Evolutionary conservation across 2,329 filamentous ascomycete genomes (phyloP), one percentile per base, ranked within the genome.

Genomic region (Phialocephala sp.): DNA sequence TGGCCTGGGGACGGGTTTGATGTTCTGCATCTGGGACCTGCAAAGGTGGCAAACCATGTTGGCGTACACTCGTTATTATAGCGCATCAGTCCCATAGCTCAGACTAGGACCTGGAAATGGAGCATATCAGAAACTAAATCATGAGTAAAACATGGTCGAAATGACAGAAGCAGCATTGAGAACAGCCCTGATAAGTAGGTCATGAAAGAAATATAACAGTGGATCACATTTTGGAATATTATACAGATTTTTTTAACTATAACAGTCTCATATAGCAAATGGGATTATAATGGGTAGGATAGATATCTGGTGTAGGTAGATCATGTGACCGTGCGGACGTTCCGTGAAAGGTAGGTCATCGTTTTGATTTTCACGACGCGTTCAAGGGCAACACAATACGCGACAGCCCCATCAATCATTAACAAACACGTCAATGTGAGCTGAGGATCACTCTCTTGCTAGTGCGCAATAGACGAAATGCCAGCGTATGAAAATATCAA

Each of bases 401-500:
- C 66, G 60, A 63, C 63, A n/a, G 45, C 4, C 11, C 32, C 52
- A 27, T 41, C 24, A 24, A 55, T 47, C 37, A 65, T 68, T 62
- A 64, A 64, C 63, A 65, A 50, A 59, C 14, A 32, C 50, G 58
- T 62, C 65, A 60, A 71, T 71, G 71, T 61, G 63, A 64, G 37
- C 54, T 50, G 55, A 35, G 11, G 11, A n/a, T 60, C 12, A 41
- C 24, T 39, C 35, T 24, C 50, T 70, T 69, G 64, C 60, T 64
- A 35, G 65, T 35, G 37, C 52, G 27, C 20, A 59, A 61, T 37
- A 55, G 8, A 55, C 43, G 56, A 77, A 60, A 83, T 83, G 81
- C 81, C 81, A 74, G 81, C 80, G 81, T 83, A 76, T 76, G 80
- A 72, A 41, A 47, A 50, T 22, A 22, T 4, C 9, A 27, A 15